Conservation (phyloP, 2,329 filamentous ascomycete species). For the Exophiala oligosperma region DNA sequence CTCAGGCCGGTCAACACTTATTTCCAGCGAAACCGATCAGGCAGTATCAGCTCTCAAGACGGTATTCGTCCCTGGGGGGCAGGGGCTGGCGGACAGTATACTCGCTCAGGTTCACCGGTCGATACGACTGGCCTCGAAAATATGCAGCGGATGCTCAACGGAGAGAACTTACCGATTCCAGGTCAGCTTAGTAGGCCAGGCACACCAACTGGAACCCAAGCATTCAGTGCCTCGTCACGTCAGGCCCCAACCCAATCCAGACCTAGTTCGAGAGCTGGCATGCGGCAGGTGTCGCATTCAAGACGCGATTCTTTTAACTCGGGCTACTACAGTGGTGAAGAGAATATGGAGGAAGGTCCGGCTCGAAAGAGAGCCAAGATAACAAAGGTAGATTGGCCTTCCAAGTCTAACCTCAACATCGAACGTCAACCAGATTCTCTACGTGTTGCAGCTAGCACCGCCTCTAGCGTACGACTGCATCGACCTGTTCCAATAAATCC, state of each 20-base stretch:
- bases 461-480: slow-evolving; percentile 82
- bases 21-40: slow-evolving; percentile 25
- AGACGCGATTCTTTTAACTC: slow-evolving; percentile 42
- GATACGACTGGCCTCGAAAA: slow-evolving; percentile 45
- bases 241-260: slow-evolving; percentile 19
- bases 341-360: slow-evolving; percentile 56
- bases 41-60: slow-evolving; percentile 29
- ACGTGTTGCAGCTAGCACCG: slow-evolving; percentile 85
- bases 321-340: slow-evolving; percentile 73
- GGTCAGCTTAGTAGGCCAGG: slow-evolving; percentile 26
- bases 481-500: slow-evolving; percentile 63
- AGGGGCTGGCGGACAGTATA: slow-evolving; percentile 27
- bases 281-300: slow-evolving; percentile 38
- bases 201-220: slow-evolving; percentile 20
- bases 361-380: slow-evolving; percentile 78
- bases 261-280: slow-evolving; percentile 24
- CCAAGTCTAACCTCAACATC: slow-evolving; percentile 65
- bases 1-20: slow-evolving; percentile 68
- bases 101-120: slow-evolving; percentile 37
- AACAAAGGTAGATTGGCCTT: slow-evolving; percentile 70
- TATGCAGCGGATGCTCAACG: slow-evolving; percentile 46
- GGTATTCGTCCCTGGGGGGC: slow-evolving; percentile 23
- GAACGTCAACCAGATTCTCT: slow-evolving; percentile 75
- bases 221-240: slow-evolving; percentile 15
- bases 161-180: slow-evolving; percentile 30